These are phyloP conservation scores for Crithidia expoeki DNA, from an alignment of 208 protist species.

Conservation along the genomic window DNA sequence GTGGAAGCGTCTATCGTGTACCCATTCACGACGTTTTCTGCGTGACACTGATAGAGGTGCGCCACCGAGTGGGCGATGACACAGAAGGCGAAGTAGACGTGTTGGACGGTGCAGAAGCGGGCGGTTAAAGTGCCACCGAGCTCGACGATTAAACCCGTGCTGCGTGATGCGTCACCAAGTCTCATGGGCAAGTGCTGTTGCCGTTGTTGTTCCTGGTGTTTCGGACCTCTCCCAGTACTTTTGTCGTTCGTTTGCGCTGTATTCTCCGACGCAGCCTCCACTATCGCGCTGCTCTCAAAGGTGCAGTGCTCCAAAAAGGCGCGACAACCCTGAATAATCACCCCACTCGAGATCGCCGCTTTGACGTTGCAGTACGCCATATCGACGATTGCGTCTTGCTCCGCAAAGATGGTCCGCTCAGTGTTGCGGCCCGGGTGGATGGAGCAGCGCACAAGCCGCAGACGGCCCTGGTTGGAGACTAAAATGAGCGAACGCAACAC, in stretches of 20 bases:
- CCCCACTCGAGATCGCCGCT: slow-evolving; percentile 50
- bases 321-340: slow-evolving; percentile 72
- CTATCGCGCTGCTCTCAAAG: slow-evolving; percentile 43
- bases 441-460: slow-evolving; percentile 44
- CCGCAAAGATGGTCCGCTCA: slow-evolving; percentile 71
- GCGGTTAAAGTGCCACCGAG: slow-evolving; percentile 68
- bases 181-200: no score
- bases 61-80: slow-evolving; percentile 77
- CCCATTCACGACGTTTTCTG: slow-evolving; percentile 73
- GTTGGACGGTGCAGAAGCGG: slow-evolving; percentile 46
- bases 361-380: slow-evolving; percentile 54
- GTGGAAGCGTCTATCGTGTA: slow-evolving; percentile 81
- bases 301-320: slow-evolving; percentile 50
- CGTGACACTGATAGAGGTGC: slow-evolving; percentile 71
- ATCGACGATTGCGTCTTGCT: slow-evolving; percentile 70
- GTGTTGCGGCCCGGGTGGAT: slow-evolving; percentile 38
- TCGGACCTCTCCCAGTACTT: no score
- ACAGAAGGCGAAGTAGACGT: slow-evolving; percentile 80
- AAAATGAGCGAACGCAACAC: slow-evolving; percentile 58
- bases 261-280: neutral
- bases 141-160: slow-evolving; percentile 74
- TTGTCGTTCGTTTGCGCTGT: neutral
- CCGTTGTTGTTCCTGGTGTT: no score
- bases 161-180: slow-evolving; percentile 36
- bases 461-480: slow-evolving; percentile 64